Evolutionary conservation across 164 flowering plant genomes (phyloP).

Genomic region (Brasenia schreberi): DNA sequence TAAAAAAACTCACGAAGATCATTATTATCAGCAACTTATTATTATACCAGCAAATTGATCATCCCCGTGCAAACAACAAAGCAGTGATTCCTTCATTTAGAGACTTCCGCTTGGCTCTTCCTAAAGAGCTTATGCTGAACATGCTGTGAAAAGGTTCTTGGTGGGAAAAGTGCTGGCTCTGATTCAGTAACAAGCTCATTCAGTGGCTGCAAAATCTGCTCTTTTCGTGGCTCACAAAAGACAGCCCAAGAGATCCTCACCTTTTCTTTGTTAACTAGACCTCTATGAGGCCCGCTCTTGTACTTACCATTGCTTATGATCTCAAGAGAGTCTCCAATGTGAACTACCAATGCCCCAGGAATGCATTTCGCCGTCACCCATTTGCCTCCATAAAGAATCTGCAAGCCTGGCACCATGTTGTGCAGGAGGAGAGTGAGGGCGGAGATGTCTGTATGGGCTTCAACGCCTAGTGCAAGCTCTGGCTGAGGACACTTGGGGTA

Average conservation of each 20-base stretch:
- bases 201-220: conserved; percentile 30
- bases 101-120: conserved; percentile 31
- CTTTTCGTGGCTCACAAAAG: conserved; percentile 26
- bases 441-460: conserved; percentile 84
- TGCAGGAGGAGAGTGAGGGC: conserved; percentile 86
- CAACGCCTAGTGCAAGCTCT: conserved; percentile 85
- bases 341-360: conserved; percentile 73
- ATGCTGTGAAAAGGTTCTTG: conserved; percentile 75
- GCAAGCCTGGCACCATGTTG: conserved; percentile 94
- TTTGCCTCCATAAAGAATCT: conserved; percentile 40
- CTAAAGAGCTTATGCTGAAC: conserved; percentile 57
- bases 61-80: too few species aligned
- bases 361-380: conserved; percentile 92
- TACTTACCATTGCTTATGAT: conserved; percentile 46
- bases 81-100: too few species aligned
- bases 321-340: conserved; percentile 81
- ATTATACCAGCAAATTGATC: too few species aligned
- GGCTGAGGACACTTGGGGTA: conserved; percentile 97
- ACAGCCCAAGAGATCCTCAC: conserved; percentile 48
- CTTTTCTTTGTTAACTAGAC: conserved; percentile 35
- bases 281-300: conserved; percentile 42
- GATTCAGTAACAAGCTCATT: conserved; percentile 51
- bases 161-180: conserved; percentile 51
- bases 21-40: too few species aligned
- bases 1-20: too few species aligned